Conservation (phyloP, 441 rosid species). For the Arabidopsis hybrid region DNA sequence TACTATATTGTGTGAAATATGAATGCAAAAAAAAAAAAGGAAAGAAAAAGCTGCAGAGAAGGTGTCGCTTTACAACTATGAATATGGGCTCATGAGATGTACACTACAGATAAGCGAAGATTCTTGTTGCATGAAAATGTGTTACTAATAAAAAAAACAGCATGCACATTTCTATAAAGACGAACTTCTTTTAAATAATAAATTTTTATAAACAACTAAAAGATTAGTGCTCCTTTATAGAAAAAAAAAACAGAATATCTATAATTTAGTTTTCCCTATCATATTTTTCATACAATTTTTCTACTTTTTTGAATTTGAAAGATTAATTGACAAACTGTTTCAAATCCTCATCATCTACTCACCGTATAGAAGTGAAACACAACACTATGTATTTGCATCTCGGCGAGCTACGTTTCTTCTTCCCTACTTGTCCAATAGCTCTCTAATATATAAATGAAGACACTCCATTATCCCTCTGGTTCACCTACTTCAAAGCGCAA, state of each 20-base stretch:
- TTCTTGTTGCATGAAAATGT: conserved; percentile 41
- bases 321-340: not conserved
- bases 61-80: conserved; percentile 37
- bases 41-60: conserved; percentile 38
- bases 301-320: not conserved
- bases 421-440: not conserved
- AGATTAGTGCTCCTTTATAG: not conserved
- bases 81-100: conserved; percentile 40
- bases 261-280: not conserved
- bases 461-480: not conserved
- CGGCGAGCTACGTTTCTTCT: not conserved
- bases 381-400: not conserved
- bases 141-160: conserved; percentile 22
- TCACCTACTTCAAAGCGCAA: not conserved
- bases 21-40: conserved; percentile 29
- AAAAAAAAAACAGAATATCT: not conserved
- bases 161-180: conserved; percentile 42
- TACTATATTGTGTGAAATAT: conserved; percentile 5
- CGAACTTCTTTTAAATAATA: conserved; percentile 20
- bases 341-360: not conserved
- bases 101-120: conserved; percentile 35
- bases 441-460: not conserved
- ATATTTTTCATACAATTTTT: not conserved
- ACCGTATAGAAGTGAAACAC: not conserved
- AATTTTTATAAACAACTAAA: not conserved